Percentiles rank a stretch among this genome's conserved stretches.
Conservation (phyloP, 2,329 filamentous ascomycete species). For the Emmonsiellopsis sp. region DNA sequence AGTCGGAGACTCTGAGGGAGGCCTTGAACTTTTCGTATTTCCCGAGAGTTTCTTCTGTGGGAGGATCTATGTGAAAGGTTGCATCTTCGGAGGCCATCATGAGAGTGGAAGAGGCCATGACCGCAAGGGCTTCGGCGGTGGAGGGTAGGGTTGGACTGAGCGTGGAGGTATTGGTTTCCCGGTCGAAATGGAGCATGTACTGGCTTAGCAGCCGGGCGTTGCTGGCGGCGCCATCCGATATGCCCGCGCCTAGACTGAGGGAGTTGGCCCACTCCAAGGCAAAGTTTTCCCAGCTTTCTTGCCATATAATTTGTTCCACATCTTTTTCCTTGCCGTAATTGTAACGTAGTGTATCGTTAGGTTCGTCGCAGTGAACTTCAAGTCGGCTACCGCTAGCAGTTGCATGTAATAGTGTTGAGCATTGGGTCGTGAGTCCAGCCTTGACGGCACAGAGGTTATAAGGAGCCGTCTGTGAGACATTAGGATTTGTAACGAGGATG, state of each 20-base stretch:
- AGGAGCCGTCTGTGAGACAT: slow-evolving; percentile 26
- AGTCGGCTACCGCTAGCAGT: slow-evolving; percentile 52
- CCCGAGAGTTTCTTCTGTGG: slow-evolving; percentile 39
- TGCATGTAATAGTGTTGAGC: slow-evolving; percentile 51
- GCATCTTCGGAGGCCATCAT: slow-evolving; percentile 51
- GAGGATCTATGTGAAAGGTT: slow-evolving; percentile 46
- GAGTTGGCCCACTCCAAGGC: slow-evolving; percentile 47
- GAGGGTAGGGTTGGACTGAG: slow-evolving; percentile 52
- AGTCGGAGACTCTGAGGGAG: slow-evolving; percentile 55
- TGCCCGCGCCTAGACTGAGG: slow-evolving; percentile 49
- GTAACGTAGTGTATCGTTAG: slow-evolving; percentile 48
- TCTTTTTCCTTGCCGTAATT: slow-evolving; percentile 30
- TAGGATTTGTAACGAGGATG: slow-evolving; percentile 48
- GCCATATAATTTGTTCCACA: slow-evolving; percentile 18
- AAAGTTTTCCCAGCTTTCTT: slow-evolving; percentile 48
- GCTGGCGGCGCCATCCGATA: slow-evolving; percentile 47
- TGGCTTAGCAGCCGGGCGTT: slow-evolving; percentile 52
- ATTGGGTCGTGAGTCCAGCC: slow-evolving; percentile 55
- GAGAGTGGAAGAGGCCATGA: slow-evolving; percentile 58
- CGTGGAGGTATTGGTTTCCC: slow-evolving; percentile 16
- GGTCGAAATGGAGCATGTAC: slow-evolving; percentile 36
- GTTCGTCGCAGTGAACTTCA: slow-evolving; percentile 54
- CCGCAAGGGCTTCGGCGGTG: slow-evolving; percentile 64
- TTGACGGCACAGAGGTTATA: slow-evolving; percentile 62
- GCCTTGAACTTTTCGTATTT: slow-evolving; percentile 47